These are phyloP conservation scores for Aristolochia fimbriata DNA, from an alignment of 164 flowering plant genomes.

Conservation along the genomic window DNA sequence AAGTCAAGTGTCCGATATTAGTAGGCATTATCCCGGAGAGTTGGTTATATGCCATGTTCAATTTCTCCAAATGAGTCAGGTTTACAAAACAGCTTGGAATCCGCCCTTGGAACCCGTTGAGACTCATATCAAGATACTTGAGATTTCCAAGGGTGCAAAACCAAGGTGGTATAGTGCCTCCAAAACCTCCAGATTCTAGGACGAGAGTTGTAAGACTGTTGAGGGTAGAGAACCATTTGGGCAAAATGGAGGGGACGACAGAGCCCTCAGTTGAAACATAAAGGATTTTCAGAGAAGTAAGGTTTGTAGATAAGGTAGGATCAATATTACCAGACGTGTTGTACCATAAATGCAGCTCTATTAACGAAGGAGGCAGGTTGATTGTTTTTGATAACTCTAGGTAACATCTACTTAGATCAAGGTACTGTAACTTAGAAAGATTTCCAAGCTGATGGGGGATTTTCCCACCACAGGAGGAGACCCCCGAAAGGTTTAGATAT, in stretches of 20 bases:
- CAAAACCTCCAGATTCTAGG: neutral
- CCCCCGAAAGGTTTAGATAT: neutral
- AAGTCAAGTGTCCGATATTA: too few species aligned
- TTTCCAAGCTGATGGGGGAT: conserved; percentile 1
- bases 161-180: neutral
- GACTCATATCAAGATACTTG: too few species aligned
- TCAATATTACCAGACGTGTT: neutral
- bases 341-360: neutral
- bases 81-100: too few species aligned
- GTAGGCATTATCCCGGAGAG: too few species aligned
- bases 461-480: neutral
- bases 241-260: neutral
- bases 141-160: too few species aligned
- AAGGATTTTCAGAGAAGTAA: neutral
- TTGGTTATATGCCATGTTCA: too few species aligned
- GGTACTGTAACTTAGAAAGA: too few species aligned
- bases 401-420: neutral
- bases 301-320: neutral
- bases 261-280: neutral
- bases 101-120: too few species aligned
- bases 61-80: too few species aligned
- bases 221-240: neutral
- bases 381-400: neutral
- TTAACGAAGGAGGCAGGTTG: neutral
- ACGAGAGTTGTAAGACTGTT: neutral